Evolutionary conservation across 495 filamentous ascomycete species (phyloP).

Genomic region (Lentithecium fluviatile): DNA sequence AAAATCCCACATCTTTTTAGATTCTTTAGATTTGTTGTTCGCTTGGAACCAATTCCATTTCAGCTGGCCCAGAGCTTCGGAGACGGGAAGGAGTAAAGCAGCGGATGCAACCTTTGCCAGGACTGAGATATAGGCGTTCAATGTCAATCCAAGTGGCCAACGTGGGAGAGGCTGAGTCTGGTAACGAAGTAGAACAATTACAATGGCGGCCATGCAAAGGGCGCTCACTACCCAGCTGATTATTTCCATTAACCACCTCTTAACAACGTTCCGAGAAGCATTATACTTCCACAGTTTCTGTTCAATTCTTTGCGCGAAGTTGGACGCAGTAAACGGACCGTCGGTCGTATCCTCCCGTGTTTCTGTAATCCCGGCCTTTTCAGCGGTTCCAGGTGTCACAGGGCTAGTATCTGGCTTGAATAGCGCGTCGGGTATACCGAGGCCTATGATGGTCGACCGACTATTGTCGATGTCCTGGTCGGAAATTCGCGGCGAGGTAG

Average conservation of each 20-base stretch:
- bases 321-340: neutral
- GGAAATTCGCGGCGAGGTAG: too few species aligned
- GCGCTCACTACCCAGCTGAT: slow-evolving; percentile 26
- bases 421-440: too few species aligned
- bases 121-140: slow-evolving; percentile 10
- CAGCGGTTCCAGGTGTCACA: too few species aligned
- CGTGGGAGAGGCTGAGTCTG: neutral
- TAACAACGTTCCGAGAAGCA: slow-evolving; percentile 15
- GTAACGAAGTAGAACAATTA: slow-evolving; percentile 6
- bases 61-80: slow-evolving; percentile 15
- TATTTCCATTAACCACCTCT: slow-evolving; percentile 25
- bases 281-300: slow-evolving; percentile 20
- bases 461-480: too few species aligned
- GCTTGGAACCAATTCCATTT: slow-evolving; percentile 3
- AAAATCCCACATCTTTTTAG: slow-evolving; percentile 17
- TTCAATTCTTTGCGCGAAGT: slow-evolving; percentile 19
- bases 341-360: neutral
- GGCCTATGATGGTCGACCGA: too few species aligned
- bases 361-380: neutral
- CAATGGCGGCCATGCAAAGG: slow-evolving; percentile 25
- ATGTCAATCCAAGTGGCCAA: slow-evolving; percentile 12
- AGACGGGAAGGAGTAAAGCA: slow-evolving; percentile 8
- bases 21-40: slow-evolving; percentile 8
- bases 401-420: too few species aligned
- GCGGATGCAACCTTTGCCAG: slow-evolving; percentile 11